These are phyloP conservation scores for Picochlorum sp. DNA, from an alignment of 139 green algal genomes.

Conservation along the genomic window DNA sequence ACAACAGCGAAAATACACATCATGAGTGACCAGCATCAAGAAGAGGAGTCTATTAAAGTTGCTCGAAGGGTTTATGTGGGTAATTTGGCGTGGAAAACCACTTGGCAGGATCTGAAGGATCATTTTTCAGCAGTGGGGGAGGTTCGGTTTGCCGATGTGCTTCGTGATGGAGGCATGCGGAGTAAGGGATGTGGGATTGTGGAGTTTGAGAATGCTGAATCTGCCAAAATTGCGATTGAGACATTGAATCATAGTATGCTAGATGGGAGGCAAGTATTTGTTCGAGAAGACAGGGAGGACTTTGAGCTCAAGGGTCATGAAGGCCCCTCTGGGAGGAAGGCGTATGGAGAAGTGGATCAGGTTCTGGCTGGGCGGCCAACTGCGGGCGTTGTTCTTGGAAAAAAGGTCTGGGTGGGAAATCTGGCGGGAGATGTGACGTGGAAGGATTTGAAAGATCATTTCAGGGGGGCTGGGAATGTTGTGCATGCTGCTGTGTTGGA, in stretches of 20 bases:
- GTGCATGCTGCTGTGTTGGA: slow-evolving; percentile 48
- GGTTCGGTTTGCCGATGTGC: slow-evolving; percentile 31
- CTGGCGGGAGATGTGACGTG: slow-evolving; percentile 49
- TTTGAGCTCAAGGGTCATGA: slow-evolving; percentile 13
- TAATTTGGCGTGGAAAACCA: slow-evolving; percentile 44
- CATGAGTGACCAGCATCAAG: neutral
- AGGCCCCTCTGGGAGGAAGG: neutral
- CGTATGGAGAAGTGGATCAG: neutral
- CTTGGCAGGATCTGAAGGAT: slow-evolving; percentile 43
- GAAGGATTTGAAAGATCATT: slow-evolving; percentile 70
- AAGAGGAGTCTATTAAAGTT: slow-evolving; percentile 14
- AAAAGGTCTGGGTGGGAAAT: slow-evolving; percentile 61
- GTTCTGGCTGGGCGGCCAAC: neutral
- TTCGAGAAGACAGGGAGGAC: slow-evolving; percentile 31
- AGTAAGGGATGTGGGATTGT: slow-evolving; percentile 64
- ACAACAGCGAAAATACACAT: neutral
- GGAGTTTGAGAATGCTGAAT: slow-evolving; percentile 63
- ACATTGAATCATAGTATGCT: slow-evolving; percentile 48
- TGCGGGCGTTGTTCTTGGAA: slow-evolving; percentile 12
- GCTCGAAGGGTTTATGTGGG: slow-evolving; percentile 47
- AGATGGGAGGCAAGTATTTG: slow-evolving; percentile 24
- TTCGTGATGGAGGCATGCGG: slow-evolving; percentile 19
- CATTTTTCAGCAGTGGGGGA: slow-evolving; percentile 34
- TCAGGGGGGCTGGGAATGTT: slow-evolving; percentile 47
- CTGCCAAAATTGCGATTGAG: slow-evolving; percentile 54